A percentile compares a stretch with the other conserved stretches of the same genome.
Evolutionary conservation across 164 flowering plant genomes (phyloP).

Genomic region (Berberis vulgaris): DNA sequence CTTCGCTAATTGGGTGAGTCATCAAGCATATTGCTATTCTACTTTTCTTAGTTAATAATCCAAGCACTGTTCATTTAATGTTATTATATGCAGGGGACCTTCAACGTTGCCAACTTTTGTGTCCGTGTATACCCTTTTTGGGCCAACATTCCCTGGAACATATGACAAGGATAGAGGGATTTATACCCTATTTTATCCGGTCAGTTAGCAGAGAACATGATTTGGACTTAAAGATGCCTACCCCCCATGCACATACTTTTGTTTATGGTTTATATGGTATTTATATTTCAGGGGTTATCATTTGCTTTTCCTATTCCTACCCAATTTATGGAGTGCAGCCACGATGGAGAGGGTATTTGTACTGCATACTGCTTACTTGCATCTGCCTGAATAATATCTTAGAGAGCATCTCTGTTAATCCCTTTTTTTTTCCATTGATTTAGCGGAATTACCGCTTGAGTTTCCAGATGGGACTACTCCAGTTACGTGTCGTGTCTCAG

Average conservation of each 20-base stretch:
- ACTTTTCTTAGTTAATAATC: too few relatives aligned
- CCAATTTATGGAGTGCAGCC: conserved; percentile 75
- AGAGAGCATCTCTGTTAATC: too few relatives aligned
- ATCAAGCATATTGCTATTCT: not conserved
- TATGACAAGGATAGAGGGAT: conserved; percentile 89
- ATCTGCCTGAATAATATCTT: too few relatives aligned
- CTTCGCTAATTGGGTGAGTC: conserved; percentile 82
- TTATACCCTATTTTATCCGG: conserved; percentile 83
- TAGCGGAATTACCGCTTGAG: too few relatives aligned
- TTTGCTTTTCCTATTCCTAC: conserved; percentile 94
- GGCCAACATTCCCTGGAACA: conserved; percentile 32
- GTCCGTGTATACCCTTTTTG: conserved; percentile 72
- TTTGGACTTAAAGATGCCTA: not conserved
- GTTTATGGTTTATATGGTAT: too few relatives aligned
- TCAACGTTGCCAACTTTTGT: conserved; percentile 89
- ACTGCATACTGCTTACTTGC: too few relatives aligned
- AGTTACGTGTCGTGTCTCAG: conserved; percentile 47
- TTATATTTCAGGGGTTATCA: conserved; percentile 58
- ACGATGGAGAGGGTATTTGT: conserved; percentile 58
- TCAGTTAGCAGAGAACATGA: conserved; percentile 21
- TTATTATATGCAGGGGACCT: conserved; percentile 56
- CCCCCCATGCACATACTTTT: too few relatives aligned
- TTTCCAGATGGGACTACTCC: too few relatives aligned
- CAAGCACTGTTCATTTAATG: not conserved
- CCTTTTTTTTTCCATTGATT: too few relatives aligned